Conservation (phyloP, 805 yeast species). For the Monosporozyma aerobia region DNA sequence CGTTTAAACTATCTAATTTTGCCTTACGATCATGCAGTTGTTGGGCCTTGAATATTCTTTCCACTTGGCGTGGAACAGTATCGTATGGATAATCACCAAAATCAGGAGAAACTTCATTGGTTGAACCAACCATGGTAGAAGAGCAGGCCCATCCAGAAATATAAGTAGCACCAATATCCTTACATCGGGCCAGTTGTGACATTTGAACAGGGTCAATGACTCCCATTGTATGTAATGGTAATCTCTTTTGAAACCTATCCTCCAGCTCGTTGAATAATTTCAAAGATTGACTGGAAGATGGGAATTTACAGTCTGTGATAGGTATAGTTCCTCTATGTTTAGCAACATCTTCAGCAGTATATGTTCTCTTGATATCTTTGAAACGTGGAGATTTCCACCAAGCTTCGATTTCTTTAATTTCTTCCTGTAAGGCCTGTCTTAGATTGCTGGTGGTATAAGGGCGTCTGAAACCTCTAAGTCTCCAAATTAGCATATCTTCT, state of each 20-base stretch:
- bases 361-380: conserved; percentile 40
- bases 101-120: conserved; percentile 57
- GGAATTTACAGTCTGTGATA: conserved; percentile 25
- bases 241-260: conserved; percentile 31
- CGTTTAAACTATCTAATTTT: conserved; percentile 29
- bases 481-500: background rate
- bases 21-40: conserved; percentile 46
- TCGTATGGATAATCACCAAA: conserved; percentile 64
- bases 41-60: conserved; percentile 50
- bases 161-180: conserved; percentile 43
- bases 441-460: background rate
- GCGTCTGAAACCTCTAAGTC: background rate
- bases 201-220: conserved; percentile 56
- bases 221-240: conserved; percentile 51
- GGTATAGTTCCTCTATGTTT: conserved; percentile 43
- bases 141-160: conserved; percentile 59
- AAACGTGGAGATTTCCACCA: conserved; percentile 47
- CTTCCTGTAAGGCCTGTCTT: conserved; percentile 20
- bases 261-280: conserved; percentile 40
- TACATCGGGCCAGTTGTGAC: conserved; percentile 41
- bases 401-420: conserved; percentile 32
- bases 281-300: conserved; percentile 46
- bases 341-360: conserved; percentile 44
- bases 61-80: conserved; percentile 61
- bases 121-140: conserved; percentile 42